A percentile compares a stretch with the other conserved stretches of the same genome.
These are phyloP conservation scores for Berberis thunbergii DNA, from an alignment of 164 flowering plant genomes.

Conservation along the genomic window DNA sequence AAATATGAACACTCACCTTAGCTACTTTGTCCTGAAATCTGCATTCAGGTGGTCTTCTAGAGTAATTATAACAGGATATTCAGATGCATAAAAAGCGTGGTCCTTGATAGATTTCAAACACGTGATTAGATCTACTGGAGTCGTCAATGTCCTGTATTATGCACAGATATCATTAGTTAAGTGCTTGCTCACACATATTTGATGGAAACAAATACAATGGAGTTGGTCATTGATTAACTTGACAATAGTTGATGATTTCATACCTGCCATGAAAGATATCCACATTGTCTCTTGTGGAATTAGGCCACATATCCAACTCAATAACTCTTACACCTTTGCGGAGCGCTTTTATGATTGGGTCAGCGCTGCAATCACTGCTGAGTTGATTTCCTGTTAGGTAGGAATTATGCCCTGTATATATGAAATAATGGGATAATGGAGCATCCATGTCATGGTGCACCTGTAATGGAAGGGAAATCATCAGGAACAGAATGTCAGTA, in stretches of 20 bases:
- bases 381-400: conserved; percentile 53
- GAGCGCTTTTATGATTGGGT: conserved; percentile 41
- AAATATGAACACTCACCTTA: conserved; percentile 16
- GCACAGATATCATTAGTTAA: neutral
- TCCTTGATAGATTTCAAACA: conserved; percentile 34
- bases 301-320: conserved; percentile 56
- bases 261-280: conserved; percentile 48
- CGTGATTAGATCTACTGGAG: conserved; percentile 27
- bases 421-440: conserved; percentile 45
- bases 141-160: conserved; percentile 28
- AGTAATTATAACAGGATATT: conserved; percentile 36
- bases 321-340: conserved; percentile 45
- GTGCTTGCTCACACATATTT: neutral
- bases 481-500: no score
- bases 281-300: conserved; percentile 31
- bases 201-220: no score
- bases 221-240: no score
- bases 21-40: conserved; percentile 36
- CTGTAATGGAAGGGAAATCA: conserved; percentile 13
- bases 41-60: conserved; percentile 39
- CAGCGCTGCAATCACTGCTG: conserved; percentile 42
- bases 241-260: neutral
- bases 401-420: conserved; percentile 55
- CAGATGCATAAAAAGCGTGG: conserved; percentile 30
- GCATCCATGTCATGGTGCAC: conserved; percentile 48